Conservation (phyloP, 805 yeast genomes). For the Millerago galiae region DNA sequence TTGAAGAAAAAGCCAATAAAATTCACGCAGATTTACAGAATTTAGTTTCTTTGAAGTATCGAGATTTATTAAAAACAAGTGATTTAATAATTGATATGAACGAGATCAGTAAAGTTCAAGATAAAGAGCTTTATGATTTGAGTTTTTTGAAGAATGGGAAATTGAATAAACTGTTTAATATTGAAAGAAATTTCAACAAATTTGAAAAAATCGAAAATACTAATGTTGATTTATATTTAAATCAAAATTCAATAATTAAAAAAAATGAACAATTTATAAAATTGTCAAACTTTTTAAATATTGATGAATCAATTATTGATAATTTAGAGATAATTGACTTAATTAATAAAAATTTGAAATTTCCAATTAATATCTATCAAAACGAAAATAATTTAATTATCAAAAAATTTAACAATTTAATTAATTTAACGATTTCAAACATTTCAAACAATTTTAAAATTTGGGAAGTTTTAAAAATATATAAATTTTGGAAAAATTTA, state of each 20-base stretch:
- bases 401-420: slow-evolving; percentile 3
- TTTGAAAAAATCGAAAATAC: slow-evolving; percentile 1
- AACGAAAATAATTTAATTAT: slow-evolving; percentile 1
- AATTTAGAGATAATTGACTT: slow-evolving; percentile 1
- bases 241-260: not conserved
- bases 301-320: slow-evolving; percentile 4
- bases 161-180: slow-evolving; percentile 9
- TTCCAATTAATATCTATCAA: slow-evolving; percentile 6
- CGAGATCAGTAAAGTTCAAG: slow-evolving; percentile 12
- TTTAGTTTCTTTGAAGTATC: slow-evolving; percentile 21
- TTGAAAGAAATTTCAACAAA: slow-evolving; percentile 13
- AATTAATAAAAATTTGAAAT: not conserved
- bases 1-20: not conserved
- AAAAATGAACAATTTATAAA: slow-evolving; percentile 4
- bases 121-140: slow-evolving; percentile 16
- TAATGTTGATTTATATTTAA: not conserved
- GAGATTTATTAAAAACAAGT: slow-evolving; percentile 22
- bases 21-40: slow-evolving; percentile 17
- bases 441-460: slow-evolving; percentile 3
- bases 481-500: slow-evolving; percentile 2
- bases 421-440: not conserved
- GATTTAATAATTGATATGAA: slow-evolving; percentile 22
- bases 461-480: slow-evolving; percentile 5
- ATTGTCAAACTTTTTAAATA: slow-evolving; percentile 7
- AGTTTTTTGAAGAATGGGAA: slow-evolving; percentile 14